Base-by-base conservation (phyloP, 1,284 basidiomycete genomes). In the Golubevia pallescens region DNA sequence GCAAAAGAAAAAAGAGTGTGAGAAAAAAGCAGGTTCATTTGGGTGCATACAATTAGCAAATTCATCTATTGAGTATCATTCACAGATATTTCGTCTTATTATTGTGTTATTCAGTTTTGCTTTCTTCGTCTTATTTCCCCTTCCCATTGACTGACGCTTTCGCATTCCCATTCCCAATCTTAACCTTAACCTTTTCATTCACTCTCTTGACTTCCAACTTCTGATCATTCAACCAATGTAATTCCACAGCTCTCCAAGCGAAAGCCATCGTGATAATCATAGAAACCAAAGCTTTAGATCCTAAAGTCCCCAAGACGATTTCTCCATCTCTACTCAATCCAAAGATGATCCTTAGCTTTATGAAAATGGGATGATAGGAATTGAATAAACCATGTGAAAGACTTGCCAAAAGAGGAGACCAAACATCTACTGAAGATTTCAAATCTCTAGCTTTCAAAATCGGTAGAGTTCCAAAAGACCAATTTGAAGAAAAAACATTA, bases 231-330 rank as follows among this genome's bases (percentile, higher is more conserved):
- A n/a, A n/a, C 34, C 74, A 63, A 61, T 80, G 78, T 52, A 74
- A 48, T 61, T 67, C 61, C 2, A 74, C 5, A 13, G 78, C 76
- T 21, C 70, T 57, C 6, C 63, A 28, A 23, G 67, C 73, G 64
- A 80, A 80, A 60, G 64, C 70, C 51, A 60, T 28, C 1, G 70
- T 68, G 58, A 80, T 77, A 23, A 80, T 67, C 57, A 80, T 62
- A 32, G 69, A 66, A 16, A 74, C 72, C 21, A 73, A 57, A 10
- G 78, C 78, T n/a, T 57, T 69, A 68, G 6, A 69, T 70, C 19
- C 71, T 71, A 19, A 66, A 66, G 42, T 70, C 71, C 23, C 66
- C 67, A 48, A 74, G 55, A 57, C 70, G 2, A 1, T 34, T 3
- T 10, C 24, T 28, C 38, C 51, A 28, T 1, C 13, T 28, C 59